Base-by-base conservation (phyloP, 2,329 filamentous ascomycete species). In the Arthroderma uncinatum region DNA sequence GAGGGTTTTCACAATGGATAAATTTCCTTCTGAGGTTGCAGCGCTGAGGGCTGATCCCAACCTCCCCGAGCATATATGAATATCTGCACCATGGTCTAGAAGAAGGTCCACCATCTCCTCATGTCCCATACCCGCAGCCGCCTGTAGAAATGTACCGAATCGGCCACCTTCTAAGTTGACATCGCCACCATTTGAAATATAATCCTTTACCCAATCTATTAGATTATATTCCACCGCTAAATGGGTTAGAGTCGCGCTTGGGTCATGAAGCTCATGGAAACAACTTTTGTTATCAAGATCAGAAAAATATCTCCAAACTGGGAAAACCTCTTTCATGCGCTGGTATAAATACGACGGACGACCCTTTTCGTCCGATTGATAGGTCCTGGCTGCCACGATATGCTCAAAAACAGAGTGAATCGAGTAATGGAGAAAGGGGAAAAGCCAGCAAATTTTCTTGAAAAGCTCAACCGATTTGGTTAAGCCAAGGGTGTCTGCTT, bases 91-190 rank as follows among this genome's bases (percentile, higher is more conserved):
- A 10, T 21, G 34, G 9, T 53, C 33, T 2, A 57, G 47, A n/a
- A 53, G 42, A 2, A 57, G 30, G 2, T 33, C n/a, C 19, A 50
- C 30, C 21, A 37, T 19, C 25, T 53, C 52, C 14, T 53, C 42
- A 57, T 53, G 42, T 8, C 55, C 55, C 12, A 36, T 23, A 30
- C 44, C 44, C 36, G 44, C 33, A 28, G 44, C 42, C 16, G 21
- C 42, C 6, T 39, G 16, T 9, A 57, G 47, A 9, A 34, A 25
- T 2, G 28, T 39, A 1, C 42, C 39, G 30, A 44, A 36, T 48
- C 34, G 23, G 10, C 54, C 52, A 21, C 52, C 40, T 19, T 44
- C 40, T 23, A 21, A 9, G 40, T 44, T 9, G 9, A 21, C 8
- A 44, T 44, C 16, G 8, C 40, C 40, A 23, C 40, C 40, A 10